These are phyloP conservation scores for Diaporthe amygdali DNA, from an alignment of 2,329 filamentous ascomycete genomes.

Conservation along the genomic window DNA sequence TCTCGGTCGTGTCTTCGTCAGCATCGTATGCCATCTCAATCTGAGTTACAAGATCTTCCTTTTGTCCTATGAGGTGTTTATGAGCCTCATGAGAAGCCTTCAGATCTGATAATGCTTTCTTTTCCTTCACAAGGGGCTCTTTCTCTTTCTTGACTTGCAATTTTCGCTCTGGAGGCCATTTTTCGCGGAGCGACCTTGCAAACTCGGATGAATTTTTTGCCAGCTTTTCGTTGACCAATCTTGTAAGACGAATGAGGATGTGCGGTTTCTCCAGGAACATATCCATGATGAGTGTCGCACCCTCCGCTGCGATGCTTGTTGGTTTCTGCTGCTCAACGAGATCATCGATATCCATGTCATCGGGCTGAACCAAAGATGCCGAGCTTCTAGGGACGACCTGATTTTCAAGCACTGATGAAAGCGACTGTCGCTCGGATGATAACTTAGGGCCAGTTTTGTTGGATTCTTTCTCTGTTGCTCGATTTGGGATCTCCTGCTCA, in stretches of 20 bases:
- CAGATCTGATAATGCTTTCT: constrained; percentile 48
- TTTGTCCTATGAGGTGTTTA: constrained; percentile 45
- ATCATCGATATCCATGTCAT: neutral
- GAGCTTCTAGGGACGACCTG: neutral
- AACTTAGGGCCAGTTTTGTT: neutral
- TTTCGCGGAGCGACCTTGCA: constrained; percentile 50
- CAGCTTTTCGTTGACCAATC: constrained; percentile 46
- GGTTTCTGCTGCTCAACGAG: neutral
- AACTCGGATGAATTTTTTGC: constrained; percentile 55
- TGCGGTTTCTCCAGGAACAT: constrained; percentile 41
- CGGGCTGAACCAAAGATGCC: neutral
- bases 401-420: neutral
- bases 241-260: constrained; percentile 40
- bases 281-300: constrained; percentile 38
- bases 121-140: constrained; percentile 50
- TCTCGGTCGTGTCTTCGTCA: constrained; percentile 55
- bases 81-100: constrained; percentile 48
- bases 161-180: constrained; percentile 50
- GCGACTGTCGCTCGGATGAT: neutral
- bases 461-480: neutral
- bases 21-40: constrained; percentile 57
- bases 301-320: constrained; percentile 25
- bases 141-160: constrained; percentile 55
- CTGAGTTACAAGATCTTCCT: constrained; percentile 50
- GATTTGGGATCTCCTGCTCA: neutral